Percentiles rank a stretch among this genome's conserved stretches.
Evolutionary conservation across 1,284 basidiomycete genomes (phyloP).

Genomic region (Trichosporon sp.): DNA sequence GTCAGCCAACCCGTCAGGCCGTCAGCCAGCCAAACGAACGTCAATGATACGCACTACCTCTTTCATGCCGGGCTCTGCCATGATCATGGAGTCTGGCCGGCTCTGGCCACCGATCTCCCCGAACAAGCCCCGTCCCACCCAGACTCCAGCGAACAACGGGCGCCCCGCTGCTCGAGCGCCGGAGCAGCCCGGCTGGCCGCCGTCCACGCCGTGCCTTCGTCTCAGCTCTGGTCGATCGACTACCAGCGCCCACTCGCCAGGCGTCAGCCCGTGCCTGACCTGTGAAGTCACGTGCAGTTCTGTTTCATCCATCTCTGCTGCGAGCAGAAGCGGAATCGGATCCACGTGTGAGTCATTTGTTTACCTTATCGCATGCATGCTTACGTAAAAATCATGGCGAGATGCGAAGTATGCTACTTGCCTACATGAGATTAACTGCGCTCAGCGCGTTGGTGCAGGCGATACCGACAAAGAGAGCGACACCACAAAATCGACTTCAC

Average conservation of each 20-base stretch:
- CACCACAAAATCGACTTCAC: too few relatives aligned
- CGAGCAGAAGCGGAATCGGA: neutral
- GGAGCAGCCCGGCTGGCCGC: too few relatives aligned
- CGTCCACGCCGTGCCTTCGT: neutral
- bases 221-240: neutral
- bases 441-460: too few relatives aligned
- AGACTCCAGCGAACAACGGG: too few relatives aligned
- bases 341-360: neutral
- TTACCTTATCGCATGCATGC: too few relatives aligned
- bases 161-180: neutral
- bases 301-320: neutral
- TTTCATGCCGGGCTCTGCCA: too few relatives aligned
- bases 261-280: neutral
- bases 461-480: too few relatives aligned
- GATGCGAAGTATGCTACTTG: too few relatives aligned
- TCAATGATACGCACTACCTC: neutral
- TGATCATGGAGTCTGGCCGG: neutral
- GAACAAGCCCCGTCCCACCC: neutral
- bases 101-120: neutral
- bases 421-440: too few relatives aligned
- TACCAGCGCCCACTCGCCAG: too few relatives aligned
- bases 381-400: too few relatives aligned
- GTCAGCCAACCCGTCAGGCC: too few relatives aligned
- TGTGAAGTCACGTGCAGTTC: neutral
- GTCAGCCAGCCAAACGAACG: neutral